phyloP scores from a whole-genome alignment of 306 rosid species.

The Begonia masoniana region DNA sequence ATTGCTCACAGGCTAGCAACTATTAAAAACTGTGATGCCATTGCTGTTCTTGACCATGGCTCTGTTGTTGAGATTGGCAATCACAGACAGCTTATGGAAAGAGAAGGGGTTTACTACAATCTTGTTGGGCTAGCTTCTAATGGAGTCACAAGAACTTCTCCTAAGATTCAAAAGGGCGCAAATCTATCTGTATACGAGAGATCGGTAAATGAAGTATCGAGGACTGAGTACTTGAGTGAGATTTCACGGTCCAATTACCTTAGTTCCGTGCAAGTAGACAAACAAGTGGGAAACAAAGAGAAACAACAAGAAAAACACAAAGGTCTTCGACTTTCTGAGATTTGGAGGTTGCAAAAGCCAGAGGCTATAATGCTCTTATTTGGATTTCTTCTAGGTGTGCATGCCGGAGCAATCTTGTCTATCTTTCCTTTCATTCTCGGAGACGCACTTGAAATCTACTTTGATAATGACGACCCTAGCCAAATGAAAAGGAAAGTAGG shows the following conservation, averaged over 20 bases:
- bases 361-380: constrained; percentile 36
- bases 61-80: constrained; percentile 58
- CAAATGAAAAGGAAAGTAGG: constrained; percentile 34
- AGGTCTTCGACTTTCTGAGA: constrained; percentile 32
- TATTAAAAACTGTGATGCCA: constrained; percentile 49
- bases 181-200: constrained; percentile 23
- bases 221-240: constrained; percentile 3
- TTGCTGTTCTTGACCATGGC: constrained; percentile 72
- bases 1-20: constrained; percentile 87
- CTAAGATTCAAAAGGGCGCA: constrained; percentile 7
- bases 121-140: constrained; percentile 73
- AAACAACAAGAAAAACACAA: constrained; percentile 16
- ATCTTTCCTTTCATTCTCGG: constrained; percentile 63
- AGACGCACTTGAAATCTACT: constrained; percentile 48
- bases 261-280: constrained; percentile 17
- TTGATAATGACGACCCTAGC: constrained; percentile 13
- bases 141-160: constrained; percentile 24
- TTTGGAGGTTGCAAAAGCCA: constrained; percentile 66
- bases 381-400: constrained; percentile 60
- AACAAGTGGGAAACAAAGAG: constrained; percentile 23
- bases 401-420: constrained; percentile 69
- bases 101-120: constrained; percentile 51
- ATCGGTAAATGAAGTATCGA: constrained; percentile 22
- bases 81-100: constrained; percentile 63
- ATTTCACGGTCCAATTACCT: too few relatives aligned